Base-by-base conservation (phyloP, 2,329 filamentous ascomycete species). In the Ophioceras dolichostomum region DNA sequence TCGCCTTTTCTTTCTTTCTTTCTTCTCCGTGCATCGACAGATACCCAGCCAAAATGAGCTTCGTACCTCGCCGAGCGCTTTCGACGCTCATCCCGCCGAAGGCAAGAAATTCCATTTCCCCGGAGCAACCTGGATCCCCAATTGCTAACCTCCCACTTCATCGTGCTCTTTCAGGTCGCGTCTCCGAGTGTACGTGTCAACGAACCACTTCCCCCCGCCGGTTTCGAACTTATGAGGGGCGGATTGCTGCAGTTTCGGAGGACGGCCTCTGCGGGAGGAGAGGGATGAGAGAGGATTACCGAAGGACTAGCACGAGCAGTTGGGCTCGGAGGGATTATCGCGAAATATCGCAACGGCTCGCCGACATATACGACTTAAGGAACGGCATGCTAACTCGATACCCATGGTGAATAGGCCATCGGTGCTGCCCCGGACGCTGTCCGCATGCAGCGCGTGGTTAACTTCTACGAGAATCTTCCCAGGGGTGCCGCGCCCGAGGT, bases 51-150 rank as follows among this genome's bases (percentile, higher is more conserved):
- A 85, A 68, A 67, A 95, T 94, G 88, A 94, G 86, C 75, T 91
- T 79, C 77, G 74, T 93, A 58, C 76, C 79, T 58, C 84, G 83
- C 68, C 80, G 88, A 69, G 83, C 77, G 74, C 82, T 95, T 60
- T 96, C 91, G 61, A 94, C 93, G 73, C 82, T 98, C 65, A 95
- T 98, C 57, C 93, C 93, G 54, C 91, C 93, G 59, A 98, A 98
- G 87, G 89, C 94, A 71, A 52, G 70, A 8, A 7, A 26, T 52
- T 44, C 42, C 36, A 33, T 40, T 38, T 40, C 38, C 37, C 39
- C 22, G 22, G 22, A 26, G 7, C 22, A 26, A 26, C 12, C 12
- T 8, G 22, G 12, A 7, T 26, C 8, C 12, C 22, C 8, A 16
- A 14, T 22, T 37, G 12, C 36, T 37, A 18, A 37, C 36, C 4